Evolutionary conservation across 768 basidiomycete genomes (phyloP), one percentile per base, ranked within the genome.

Genomic region (Russula olivacea): DNA sequence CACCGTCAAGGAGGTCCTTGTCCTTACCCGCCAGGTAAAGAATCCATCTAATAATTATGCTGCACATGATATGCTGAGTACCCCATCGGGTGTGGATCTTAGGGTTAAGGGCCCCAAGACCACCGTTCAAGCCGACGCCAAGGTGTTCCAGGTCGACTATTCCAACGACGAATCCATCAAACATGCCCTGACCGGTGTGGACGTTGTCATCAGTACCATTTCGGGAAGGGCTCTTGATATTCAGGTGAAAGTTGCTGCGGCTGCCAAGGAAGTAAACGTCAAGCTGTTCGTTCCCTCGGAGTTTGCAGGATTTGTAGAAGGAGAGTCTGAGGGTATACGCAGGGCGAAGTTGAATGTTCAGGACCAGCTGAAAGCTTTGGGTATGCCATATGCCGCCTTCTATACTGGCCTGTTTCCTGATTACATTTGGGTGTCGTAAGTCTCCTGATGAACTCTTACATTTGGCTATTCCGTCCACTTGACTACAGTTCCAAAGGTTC

Each of bases 11-110:
- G 36, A 55, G 7, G 66, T 66, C 10, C 34, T 61, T 30, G 55
- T 67, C 43, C 66, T 67, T 6, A 57, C 65, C n/a, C 66, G 65
- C 14, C 54, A 53, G 43, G 58, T 66, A 50, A 41, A 25, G 52
- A 15, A n/a, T 38, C 2, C 9, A 28, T 15, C 25, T n/a, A n/a
- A n/a, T n/a, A n/a, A n/a, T n/a, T 25, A 12, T 15, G 4, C 5
- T 36, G 28, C 28, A 4, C 17, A 17, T 12, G 10, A 25, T 10
- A 30, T 23, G 12, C 14, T 53, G 30, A 8, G n/a, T n/a, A n/a
- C 12, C 36, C 5, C 19, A 56, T 21, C 7, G n/a, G n/a, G n/a
- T n/a, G n/a, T n/a, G n/a, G n/a, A n/a, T n/a, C n/a, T n/a, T n/a
- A n/a, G n/a, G n/a, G n/a, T n/a, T n/a, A 19, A 43, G 41, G 41